Base-by-base conservation (phyloP, 257 asterid genomes). In the Jacaranda mimosifolia region DNA sequence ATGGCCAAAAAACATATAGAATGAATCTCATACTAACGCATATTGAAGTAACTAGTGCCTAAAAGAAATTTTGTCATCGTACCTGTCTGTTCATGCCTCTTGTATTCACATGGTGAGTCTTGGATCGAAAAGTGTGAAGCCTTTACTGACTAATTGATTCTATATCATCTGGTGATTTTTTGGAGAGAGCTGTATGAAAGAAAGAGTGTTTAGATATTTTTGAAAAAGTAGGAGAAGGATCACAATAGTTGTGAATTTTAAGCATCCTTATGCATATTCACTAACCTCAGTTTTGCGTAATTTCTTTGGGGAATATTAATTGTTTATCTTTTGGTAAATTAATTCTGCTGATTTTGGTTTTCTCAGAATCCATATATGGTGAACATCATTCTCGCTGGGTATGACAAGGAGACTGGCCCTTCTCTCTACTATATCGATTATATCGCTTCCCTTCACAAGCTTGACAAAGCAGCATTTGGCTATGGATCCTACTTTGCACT, bases 401-500 rank as follows among this genome's bases (percentile, higher is more conserved):
- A 90, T 48, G 99, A 93, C 79, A 88, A 93, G 87, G 97, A 87
- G 74, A 80, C 81, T 0, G 99, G 99, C 80, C 98, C 98, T 0
- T 96, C 99, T 9, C 84, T 96, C 43, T 94, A 88, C 89, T 87
- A 72, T 82, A 67, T 94, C 0, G 99, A 92, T 65, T 94, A 92
- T 63, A 92, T 92, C 39, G 97, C 98, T 26, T 84, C 96, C 70
- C 89, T 90, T 64, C 98, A 93, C 95, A 93, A 93, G 90, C 84
- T 93, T 43, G 97, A 96, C 57, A 91, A 85, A 83, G 93, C 94
- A 5, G 99, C 99, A 10, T 91, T 94, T 68, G 99, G 99, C 13
- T 94, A 94, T 19, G 98, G 99, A 1, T 82, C 98, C 68, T 92
- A 92, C 79, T 94, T 94, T 77, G 92, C 99, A 1, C 97, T 88